Percentiles rank a stretch among this genome's conserved stretches.
Evolutionary conservation across 192 early-diverging fungal genomes (phyloP).

Genomic region (Backusella australiensis): DNA sequence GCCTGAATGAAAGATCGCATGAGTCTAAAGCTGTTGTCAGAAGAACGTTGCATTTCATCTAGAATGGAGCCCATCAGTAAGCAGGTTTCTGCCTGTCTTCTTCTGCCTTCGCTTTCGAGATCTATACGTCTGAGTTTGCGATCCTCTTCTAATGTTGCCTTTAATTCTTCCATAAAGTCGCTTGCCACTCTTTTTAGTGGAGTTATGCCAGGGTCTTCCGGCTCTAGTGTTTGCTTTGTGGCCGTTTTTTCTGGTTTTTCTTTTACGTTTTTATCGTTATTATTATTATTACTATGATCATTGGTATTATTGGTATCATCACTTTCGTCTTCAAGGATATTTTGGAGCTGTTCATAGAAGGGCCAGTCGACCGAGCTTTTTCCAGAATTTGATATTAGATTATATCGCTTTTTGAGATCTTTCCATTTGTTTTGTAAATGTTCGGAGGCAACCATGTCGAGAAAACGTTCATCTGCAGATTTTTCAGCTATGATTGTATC

Average conservation of each 20-base stretch:
- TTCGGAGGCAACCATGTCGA: not conserved
- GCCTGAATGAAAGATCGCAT: not conserved
- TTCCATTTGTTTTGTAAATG: not conserved
- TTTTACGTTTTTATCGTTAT: not conserved
- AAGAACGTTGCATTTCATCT: not conserved
- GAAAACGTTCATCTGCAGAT: not conserved
- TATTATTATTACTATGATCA: not conserved
- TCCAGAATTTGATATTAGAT: not conserved
- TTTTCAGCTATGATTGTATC: not conserved
- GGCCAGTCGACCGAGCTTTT: slow-evolving; percentile 1
- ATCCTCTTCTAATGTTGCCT: slow-evolving; percentile 1
- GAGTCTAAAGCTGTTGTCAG: not conserved
- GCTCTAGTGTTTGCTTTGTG: not conserved
- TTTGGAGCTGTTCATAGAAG: not conserved
- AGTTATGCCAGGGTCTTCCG: not conserved
- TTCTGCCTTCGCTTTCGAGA: not conserved
- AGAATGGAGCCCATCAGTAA: not conserved
- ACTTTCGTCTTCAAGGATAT: not conserved
- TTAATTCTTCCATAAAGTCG: not conserved
- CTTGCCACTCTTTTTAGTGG: not conserved
- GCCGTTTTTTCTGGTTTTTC: not conserved
- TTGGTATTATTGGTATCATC: not conserved
- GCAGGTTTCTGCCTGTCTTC: not conserved
- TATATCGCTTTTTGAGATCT: not conserved
- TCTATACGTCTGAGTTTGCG: not conserved